Evolutionary conservation across 1,284 basidiomycete genomes (phyloP), one percentile per base, ranked within the genome.

Genomic region (Testicularia cyperi): DNA sequence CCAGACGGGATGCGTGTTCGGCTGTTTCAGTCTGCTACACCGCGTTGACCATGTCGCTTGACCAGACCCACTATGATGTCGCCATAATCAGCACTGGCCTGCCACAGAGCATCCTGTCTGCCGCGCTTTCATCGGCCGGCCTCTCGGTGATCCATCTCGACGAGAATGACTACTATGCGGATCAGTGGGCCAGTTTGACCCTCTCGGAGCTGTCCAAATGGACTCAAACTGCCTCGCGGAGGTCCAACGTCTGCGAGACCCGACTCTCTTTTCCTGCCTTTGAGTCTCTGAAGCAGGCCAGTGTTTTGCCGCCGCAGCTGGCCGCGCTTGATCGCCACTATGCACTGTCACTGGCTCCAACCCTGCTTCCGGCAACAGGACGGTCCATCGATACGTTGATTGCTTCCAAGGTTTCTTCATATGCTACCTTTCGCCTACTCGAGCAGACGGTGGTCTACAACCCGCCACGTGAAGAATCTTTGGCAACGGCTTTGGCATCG

Each of bases 81-180:
- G 80, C 91, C 31, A 81, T 97, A 14, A 78, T 95, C 37, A 90
- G 92, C 7, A 96, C 92, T 16, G 90, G 89, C 0, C 81, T 95
- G 8, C 82, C 87, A 20, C 85, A 92, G 48, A 53, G 54, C 64
- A 78, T 68, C 23, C 23, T 72, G 10, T 57, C 58, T 6, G 70
- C 74, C 43, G 75, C 92, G 0, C 83, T 97, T 25, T 85, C 92
- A 3, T 90, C 90, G 76, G 84, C 88, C 30, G 90, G 90, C 31
- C 85, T 87, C 74, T 86, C 83, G 51, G 86, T 96, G 26, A 87
- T 88, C 1, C 92, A 97, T 68, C 78, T 96, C 55, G 92, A 97
- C 77, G 78, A 82, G 23, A 88, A 91, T 70, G 78, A 83, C 1
- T 88, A 91, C 77, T 97, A 97, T 71, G 92, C 92, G 37, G 85